These are phyloP conservation scores for Macaranga tanarius DNA, from an alignment of 441 rosid genomes.

Conservation along the genomic window DNA sequence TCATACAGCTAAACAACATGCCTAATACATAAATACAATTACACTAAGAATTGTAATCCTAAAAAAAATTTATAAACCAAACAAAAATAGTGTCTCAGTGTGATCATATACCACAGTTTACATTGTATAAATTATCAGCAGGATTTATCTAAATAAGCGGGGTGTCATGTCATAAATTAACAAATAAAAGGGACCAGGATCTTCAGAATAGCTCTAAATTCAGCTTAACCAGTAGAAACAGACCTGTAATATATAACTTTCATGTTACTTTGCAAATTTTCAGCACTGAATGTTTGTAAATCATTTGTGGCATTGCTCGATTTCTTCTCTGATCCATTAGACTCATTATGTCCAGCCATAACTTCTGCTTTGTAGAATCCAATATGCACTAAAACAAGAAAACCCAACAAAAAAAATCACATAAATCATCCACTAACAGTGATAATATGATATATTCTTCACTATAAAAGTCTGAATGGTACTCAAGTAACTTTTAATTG, in stretches of 20 bases:
- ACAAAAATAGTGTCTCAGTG: background rate
- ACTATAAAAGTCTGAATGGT: background rate
- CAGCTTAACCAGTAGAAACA: slow-evolving; percentile 18
- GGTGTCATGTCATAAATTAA: background rate
- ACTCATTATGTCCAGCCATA: slow-evolving; percentile 56
- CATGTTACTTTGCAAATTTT: slow-evolving; percentile 87
- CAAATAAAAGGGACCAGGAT: background rate
- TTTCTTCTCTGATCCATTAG: slow-evolving; percentile 58
- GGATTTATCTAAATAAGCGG: background rate
- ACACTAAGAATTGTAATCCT: slow-evolving; percentile 13
- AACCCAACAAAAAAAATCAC: background rate
- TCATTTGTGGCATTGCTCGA: slow-evolving; percentile 54
- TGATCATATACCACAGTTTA: background rate
- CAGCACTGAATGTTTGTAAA: slow-evolving; percentile 62
- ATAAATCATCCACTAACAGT: background rate
- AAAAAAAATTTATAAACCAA: background rate
- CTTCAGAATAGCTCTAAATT: background rate
- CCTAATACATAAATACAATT: slow-evolving; percentile 6
- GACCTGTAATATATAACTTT: slow-evolving; percentile 91
- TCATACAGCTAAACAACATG: background rate
- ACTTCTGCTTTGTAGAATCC: slow-evolving; percentile 10
- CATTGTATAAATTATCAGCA: background rate
- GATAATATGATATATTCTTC: background rate
- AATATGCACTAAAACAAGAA: slow-evolving; percentile 14
- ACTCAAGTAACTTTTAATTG: background rate